Base-by-base conservation (phyloP, 2,329 filamentous ascomycete genomes). In the Scleromitrula shiraiana region DNA sequence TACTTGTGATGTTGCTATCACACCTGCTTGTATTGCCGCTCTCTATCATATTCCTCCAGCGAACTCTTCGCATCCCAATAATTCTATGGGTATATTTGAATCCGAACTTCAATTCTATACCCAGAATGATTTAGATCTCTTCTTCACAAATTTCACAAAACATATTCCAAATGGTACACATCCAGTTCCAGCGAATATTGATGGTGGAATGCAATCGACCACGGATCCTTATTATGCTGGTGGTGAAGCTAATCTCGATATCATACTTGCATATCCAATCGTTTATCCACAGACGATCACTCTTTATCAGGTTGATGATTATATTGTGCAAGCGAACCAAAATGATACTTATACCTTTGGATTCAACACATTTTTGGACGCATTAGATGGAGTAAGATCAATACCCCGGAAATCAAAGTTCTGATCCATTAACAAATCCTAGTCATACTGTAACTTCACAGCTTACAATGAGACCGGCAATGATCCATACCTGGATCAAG, bases 361-460 rank as follows among this genome's bases (percentile, higher is more conserved):
- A n/a, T 66, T 73, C 55, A 72, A 73, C 54, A 72, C 67, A 22
- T 72, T 72, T 56, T 57, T 72, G 5, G 70, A 71, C 49, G 70
- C 69, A 42, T 59, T 72, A 9, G 70, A 72, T 54, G 70, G 69
- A 5, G 53, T 55, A 50, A 43, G 49, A 43, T 41, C 52, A 17
- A 23, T 3, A 20, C n/a, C n/a, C n/a, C n/a, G n/a, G n/a, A n/a
- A n/a, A n/a, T 9, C 3, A 8, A 27, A 2, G n/a, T 20, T 7
- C 62, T 62, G 12, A 7, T 14, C 15, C 2, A 26, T 67, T 9
- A 50, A 58, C 3, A 47, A 58, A 1, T 46, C 62, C 2, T 33
- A 56, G 53, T 56, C 50, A 15, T 72, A 72, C 58, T 72, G 70
- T 56, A 68, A 64, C 4, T 71, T 53, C 67, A 59, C 51, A 46